Evolutionary conservation across 371 early-diverging fungal genomes (phyloP), one percentile per base, ranked within the genome.

Genomic region (Mucor saturninus): DNA sequence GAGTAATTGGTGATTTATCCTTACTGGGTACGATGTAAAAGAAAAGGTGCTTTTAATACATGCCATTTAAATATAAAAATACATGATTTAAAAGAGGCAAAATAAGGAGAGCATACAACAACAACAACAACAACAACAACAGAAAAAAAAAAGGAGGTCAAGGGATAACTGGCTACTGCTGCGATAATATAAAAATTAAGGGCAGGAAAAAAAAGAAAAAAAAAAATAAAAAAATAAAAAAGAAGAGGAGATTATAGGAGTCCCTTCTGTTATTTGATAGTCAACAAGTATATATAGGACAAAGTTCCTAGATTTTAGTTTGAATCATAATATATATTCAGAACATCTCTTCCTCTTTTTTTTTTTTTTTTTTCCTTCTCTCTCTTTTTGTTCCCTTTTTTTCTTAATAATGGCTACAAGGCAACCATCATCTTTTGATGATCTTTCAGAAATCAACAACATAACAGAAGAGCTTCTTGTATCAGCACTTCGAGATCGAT

Each of bases 401-500:
- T 48, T 29, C 32, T 53, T 57, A 40, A 35, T 11, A 31, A 54
- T 54, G 45, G 8, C 37, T 46, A 35, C 48, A 11, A 45, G 26
- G 50, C 59, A 45, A 45, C 50, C 14, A 10, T 55, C 48, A 21
- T n/a, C 42, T 5, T 57, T 30, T 35, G 70, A 65, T 38, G 82
- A 85, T 64, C 61, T 85, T 11, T 68, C 76, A 40, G 77, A 69
- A 28, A 65, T 85, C 38, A 66, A 75, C 32, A 61, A 70, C 49
- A 62, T 74, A 7, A 72, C 76, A 56, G 81, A 77, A 56, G 86
- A 86, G 39, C 70, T 73, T 31, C 63, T 91, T 66, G 78, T 86
- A 26, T 70, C 68, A 2, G 73, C 79, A 28, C 74, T 93, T 37
- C 69, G 80, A 30, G 80, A 79, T 45, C 82, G 91, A 35, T 83